Percentiles rank a stretch among this genome's conserved stretches.
Evolutionary conservation across 306 rosid genomes (phyloP).

Genomic region (Fagus sylvatica): DNA sequence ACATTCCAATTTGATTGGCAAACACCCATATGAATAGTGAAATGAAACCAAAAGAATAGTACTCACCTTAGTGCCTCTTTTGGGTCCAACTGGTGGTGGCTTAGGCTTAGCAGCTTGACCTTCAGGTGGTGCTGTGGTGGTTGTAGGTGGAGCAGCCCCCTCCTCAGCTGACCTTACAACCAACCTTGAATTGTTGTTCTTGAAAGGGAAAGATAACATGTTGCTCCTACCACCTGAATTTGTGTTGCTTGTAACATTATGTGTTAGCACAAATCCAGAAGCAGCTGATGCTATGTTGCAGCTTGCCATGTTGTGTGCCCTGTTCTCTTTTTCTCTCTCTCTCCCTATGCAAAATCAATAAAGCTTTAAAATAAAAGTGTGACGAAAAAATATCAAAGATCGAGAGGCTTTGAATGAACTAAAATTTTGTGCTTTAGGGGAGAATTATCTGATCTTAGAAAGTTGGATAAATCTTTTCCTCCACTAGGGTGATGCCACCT

Average conservation of each 20-base stretch:
- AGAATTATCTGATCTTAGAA: conserved; percentile 54
- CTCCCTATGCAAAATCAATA: neutral
- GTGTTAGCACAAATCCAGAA: conserved; percentile 60
- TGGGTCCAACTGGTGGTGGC: conserved; percentile 93
- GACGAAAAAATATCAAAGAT: conserved; percentile 13
- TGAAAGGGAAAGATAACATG: conserved; percentile 47
- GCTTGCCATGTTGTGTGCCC: conserved; percentile 44
- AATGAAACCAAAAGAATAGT: neutral
- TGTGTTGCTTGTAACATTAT: conserved; percentile 41
- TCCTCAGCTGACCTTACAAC: conserved; percentile 69
- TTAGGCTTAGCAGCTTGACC: conserved; percentile 57
- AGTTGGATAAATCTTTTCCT: conserved; percentile 42
- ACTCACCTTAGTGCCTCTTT: conserved; percentile 80
- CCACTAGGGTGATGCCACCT: conserved; percentile 70
- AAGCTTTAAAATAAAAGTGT: conserved; percentile 4
- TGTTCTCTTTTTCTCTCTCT: neutral
- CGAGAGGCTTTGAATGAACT: conserved; percentile 48
- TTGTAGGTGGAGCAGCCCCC: conserved; percentile 37
- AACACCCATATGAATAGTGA: neutral
- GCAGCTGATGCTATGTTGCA: conserved; percentile 82
- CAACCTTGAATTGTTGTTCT: conserved; percentile 42
- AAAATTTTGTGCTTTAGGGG: conserved; percentile 16
- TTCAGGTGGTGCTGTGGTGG: conserved; percentile 38
- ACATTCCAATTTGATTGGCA: neutral
- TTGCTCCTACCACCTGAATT: conserved; percentile 33